Evolutionary conservation across 441 rosid species (phyloP).

Genomic region (Bruguiera hainesii): DNA sequence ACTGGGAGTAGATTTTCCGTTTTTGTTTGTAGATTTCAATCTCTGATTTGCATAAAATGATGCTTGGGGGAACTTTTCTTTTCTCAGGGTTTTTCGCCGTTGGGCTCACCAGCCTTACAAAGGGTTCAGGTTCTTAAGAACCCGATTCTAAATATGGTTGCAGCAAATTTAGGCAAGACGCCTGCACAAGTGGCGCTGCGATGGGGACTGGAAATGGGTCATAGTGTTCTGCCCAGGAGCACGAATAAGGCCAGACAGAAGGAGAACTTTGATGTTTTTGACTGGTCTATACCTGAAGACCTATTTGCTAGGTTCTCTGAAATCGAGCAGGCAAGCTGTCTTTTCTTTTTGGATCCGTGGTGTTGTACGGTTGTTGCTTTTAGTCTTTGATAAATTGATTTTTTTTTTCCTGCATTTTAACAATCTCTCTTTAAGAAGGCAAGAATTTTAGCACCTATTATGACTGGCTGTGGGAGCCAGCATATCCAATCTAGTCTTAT

Average conservation of each 20-base stretch:
- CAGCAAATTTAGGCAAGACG: constrained; percentile 56
- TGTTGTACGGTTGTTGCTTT: not conserved
- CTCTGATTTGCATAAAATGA: not conserved
- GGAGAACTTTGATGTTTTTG: constrained; percentile 61
- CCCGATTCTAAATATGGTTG: constrained; percentile 45
- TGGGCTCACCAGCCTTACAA: constrained; percentile 69
- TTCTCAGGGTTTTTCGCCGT: constrained; percentile 69
- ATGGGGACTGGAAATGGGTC: constrained; percentile 83
- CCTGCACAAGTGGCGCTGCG: constrained; percentile 76
- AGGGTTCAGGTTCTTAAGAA: constrained; percentile 51
- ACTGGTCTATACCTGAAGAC: constrained; percentile 77
- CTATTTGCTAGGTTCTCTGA: constrained; percentile 54
- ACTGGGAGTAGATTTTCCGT: not conserved
- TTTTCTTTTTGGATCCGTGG: not conserved
- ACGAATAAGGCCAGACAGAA: constrained; percentile 51
- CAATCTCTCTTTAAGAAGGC: too few species aligned
- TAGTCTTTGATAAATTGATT: not conserved
- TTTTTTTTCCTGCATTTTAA: too few species aligned
- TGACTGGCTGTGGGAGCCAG: too few species aligned
- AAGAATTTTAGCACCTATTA: too few species aligned
- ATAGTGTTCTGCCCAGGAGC: constrained; percentile 82
- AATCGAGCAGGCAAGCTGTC: constrained; percentile 61
- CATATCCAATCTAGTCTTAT: too few species aligned
- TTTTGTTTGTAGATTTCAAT: not conserved
- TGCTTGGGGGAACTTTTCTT: not conserved